These are phyloP conservation scores for Macrophomina phaseolina DNA, from an alignment of 2,329 filamentous ascomycete genomes.

Conservation along the genomic window DNA sequence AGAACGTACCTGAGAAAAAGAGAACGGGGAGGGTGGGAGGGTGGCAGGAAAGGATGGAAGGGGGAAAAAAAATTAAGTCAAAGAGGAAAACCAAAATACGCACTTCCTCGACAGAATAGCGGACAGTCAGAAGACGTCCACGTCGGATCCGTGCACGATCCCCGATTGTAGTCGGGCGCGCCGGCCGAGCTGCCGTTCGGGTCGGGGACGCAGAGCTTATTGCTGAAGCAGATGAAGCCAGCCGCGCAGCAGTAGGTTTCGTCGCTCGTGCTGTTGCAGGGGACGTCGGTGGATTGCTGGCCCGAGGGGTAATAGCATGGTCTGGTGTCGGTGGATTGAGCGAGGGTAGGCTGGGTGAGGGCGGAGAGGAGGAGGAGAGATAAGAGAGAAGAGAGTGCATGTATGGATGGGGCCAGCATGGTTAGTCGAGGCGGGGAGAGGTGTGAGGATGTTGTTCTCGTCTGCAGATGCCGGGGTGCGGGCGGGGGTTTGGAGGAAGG, in stretches of 20 bases:
- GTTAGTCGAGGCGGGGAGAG: too few relatives aligned
- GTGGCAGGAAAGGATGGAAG: not conserved
- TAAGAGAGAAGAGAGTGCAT: too few relatives aligned
- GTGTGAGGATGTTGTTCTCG: too few relatives aligned
- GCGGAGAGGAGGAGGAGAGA: too few relatives aligned
- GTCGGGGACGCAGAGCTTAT: constrained; percentile 1
- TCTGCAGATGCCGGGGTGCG: too few relatives aligned
- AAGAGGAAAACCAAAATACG: too few relatives aligned
- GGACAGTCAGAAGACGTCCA: not conserved
- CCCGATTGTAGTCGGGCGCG: not conserved
- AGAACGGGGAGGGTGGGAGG: too few relatives aligned
- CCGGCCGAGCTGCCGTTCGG: not conserved
- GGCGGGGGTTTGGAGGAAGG: too few relatives aligned
- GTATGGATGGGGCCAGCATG: too few relatives aligned
- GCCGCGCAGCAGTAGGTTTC: not conserved
- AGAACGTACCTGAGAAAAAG: too few relatives aligned
- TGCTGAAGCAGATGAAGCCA: constrained; percentile 11
- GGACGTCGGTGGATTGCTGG: not conserved
- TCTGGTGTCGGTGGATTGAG: not conserved
- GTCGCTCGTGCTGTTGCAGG: not conserved
- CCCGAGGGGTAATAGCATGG: not conserved
- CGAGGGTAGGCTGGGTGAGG: too few relatives aligned
- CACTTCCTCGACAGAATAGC: not conserved
- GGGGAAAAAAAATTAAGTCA: not conserved
- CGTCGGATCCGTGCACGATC: not conserved